Conservation (phyloP, 371 early-diverging fungal species). For the Mortierella sp. region DNA sequence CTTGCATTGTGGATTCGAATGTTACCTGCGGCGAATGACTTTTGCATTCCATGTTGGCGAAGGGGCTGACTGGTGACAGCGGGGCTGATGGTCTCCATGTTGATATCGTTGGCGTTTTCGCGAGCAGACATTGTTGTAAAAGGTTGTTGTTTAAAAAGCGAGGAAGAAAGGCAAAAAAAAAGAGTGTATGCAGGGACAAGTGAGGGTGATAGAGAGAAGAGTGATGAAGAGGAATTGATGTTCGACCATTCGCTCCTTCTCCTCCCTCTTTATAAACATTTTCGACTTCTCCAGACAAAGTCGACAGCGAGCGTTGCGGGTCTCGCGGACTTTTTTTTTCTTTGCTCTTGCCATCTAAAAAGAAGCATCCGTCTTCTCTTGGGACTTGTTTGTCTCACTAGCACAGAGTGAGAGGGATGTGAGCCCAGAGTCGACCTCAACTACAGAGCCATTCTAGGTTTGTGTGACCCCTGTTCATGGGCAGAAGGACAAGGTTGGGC, state of each 20-base stretch:
- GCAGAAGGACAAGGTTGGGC: neutral
- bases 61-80: conserved; percentile 29
- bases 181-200: neutral
- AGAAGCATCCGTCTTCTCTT: neutral
- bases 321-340: neutral
- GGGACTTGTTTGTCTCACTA: neutral
- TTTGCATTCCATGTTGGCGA: conserved; percentile 38
- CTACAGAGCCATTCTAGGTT: neutral
- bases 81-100: conserved; percentile 27
- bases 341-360: no score
- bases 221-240: neutral
- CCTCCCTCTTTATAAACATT: neutral
- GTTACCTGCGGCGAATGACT: conserved; percentile 43
- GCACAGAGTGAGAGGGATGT: neutral
- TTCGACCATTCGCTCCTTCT: neutral
- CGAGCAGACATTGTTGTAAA: conserved; percentile 2
- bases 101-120: conserved; percentile 26
- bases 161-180: neutral
- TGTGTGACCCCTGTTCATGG: neutral
- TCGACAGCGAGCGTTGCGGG: neutral
- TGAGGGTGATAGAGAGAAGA: neutral
- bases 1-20: neutral
- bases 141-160: neutral
- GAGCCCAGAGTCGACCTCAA: conserved; percentile 4
- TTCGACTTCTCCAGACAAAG: neutral